Evolutionary conservation across 148 eudicot genomes (phyloP).

Genomic region (Rhododendron ferrugineum): DNA sequence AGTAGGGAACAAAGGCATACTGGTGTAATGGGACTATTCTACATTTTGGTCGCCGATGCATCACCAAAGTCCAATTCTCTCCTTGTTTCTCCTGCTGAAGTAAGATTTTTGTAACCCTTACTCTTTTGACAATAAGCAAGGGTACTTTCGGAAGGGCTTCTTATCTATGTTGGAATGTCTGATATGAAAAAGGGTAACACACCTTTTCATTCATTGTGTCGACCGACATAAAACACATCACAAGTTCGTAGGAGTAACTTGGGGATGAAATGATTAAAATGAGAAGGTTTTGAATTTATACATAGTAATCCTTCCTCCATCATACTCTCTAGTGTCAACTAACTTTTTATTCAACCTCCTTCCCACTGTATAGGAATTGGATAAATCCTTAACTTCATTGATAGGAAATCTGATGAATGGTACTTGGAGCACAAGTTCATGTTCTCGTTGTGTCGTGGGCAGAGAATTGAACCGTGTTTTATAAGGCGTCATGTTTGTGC

Average conservation of each 20-base stretch:
- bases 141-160: neutral
- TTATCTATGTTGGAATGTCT: neutral
- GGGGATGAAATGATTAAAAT: neutral
- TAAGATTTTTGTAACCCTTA: conserved; percentile 14
- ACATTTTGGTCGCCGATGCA: conserved; percentile 66
- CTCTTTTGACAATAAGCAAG: neutral
- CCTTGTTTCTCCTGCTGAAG: conserved; percentile 5
- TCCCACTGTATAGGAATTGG: neutral
- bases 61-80: conserved; percentile 15
- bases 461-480: neutral
- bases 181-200: neutral
- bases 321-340: neutral
- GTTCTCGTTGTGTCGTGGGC: neutral
- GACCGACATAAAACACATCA: neutral
- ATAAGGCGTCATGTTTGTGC: neutral
- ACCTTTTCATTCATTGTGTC: neutral
- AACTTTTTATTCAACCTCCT: neutral
- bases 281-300: neutral
- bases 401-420: neutral
- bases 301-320: neutral
- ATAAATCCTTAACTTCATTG: neutral
- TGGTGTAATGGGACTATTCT: conserved; percentile 95
- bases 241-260: neutral
- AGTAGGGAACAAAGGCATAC: conserved; percentile 56
- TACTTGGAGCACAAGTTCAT: neutral